Evolutionary conservation across 2,329 filamentous ascomycete genomes (phyloP).

Genomic region (Paecilomyces dactylethromorphus): DNA sequence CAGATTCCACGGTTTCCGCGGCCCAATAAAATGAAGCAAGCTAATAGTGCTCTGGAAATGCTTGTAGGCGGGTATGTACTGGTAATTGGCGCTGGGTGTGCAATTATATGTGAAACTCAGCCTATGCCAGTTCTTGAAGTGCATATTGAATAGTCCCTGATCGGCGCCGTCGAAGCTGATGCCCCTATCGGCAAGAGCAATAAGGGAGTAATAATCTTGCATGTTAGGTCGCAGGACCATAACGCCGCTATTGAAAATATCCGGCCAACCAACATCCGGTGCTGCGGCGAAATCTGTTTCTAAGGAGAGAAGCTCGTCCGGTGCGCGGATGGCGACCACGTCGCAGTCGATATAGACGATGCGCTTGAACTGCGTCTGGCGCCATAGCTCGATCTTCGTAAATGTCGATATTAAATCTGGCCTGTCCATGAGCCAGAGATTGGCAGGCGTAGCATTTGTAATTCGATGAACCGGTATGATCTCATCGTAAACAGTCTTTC

Average conservation of each 20-base stretch:
- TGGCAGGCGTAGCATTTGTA: constrained; percentile 67
- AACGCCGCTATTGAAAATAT: constrained; percentile 95
- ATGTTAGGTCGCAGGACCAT: constrained; percentile 85
- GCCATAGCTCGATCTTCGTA: constrained; percentile 95
- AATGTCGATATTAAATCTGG: constrained; percentile 86
- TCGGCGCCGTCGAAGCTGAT: constrained; percentile 97
- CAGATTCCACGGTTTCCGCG: constrained; percentile 79
- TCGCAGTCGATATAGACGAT: constrained; percentile 95
- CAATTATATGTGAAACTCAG: constrained; percentile 96
- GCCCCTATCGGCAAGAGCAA: constrained; percentile 74
- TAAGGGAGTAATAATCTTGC: constrained; percentile 79
- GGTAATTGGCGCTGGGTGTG: constrained; percentile 92
- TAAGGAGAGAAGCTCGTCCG: constrained; percentile 81
- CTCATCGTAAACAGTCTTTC: constrained; percentile 75
- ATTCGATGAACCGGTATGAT: constrained; percentile 78
- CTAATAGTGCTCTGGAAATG: constrained; percentile 88
- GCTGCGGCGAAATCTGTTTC: constrained; percentile 61
- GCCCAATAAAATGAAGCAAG: constrained; percentile 90
- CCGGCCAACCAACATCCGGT: constrained; percentile 95
- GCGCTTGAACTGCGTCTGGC: constrained; percentile 78
- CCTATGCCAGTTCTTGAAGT: constrained; percentile 81
- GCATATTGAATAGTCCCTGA: constrained; percentile 90
- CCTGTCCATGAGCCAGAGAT: constrained; percentile 87
- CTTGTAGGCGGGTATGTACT: constrained; percentile 90
- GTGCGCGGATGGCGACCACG: constrained; percentile 79